Evolutionary conservation across 805 yeast species (phyloP), one percentile per base, ranked within the genome.

Genomic region (Saturnispora silvae): DNA sequence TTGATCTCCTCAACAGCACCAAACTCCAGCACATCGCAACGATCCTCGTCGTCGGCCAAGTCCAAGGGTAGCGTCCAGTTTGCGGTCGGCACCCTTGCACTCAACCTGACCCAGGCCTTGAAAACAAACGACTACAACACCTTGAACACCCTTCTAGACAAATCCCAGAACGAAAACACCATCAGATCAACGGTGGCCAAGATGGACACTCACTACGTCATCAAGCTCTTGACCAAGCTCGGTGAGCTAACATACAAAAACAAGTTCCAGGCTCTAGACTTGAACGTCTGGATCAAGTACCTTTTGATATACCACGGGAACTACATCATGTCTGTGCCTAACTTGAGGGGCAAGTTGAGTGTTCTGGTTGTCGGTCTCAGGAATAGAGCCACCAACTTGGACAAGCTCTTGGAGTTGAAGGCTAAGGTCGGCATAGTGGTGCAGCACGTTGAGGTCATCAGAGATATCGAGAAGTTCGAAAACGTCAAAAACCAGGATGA

Each of bases 41-140:
- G n/a, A n/a, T n/a, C n/a, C n/a, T n/a, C n/a, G n/a, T 55, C 46
- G 40, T 54, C 40, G 45, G 55, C 23, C 38, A 47, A 51, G 31
- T 14, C 11, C 4, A 57, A 59, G 10, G 24, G 24, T 42, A 63
- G 63, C 41, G 69, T 71, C 43, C 68, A 67, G 39, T 72, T 76
- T 16, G 70, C 75, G 7, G 73, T 81, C 4, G 94, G 92, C 35
- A 75, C 95, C 2, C 71, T 87, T 42, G 75, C 95, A 2, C 77
- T 81, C 1, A 74, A 92, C n/a, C 65, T 92, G 31, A 67, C 87
- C 11, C 98, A 92, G 61, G 89, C 98, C 0, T 67, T 92, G 44
- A 77, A 75, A 49, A 77, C 94, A 16, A 83, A 82, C 50, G 99
- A 92, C 55, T 86, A 78, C 50, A 64, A 92, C 8, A 64, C 92